Percentiles rank a stretch among this genome's conserved stretches.
Conservation (phyloP, 2,329 filamentous ascomycete species). For the Basipetospora chlamydospora region DNA sequence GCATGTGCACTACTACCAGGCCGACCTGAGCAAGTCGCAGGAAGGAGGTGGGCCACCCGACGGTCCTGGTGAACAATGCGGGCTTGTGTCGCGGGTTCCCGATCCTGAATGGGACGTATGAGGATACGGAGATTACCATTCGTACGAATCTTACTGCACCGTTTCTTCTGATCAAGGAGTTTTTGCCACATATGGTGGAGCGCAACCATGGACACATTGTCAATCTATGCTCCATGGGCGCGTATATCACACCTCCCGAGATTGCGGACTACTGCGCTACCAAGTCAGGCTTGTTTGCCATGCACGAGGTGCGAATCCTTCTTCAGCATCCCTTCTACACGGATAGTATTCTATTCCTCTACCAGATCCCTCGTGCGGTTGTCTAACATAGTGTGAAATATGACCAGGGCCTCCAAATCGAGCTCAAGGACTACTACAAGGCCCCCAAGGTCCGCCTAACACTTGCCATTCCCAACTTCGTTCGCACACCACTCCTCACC, state of each 20-base stretch:
- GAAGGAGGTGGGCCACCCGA: constrained; percentile 22
- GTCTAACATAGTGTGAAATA: neutral
- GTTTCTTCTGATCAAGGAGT: constrained; percentile 40
- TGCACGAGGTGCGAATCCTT: constrained; percentile 48
- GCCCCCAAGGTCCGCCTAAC: constrained; percentile 33
- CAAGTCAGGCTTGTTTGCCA: constrained; percentile 42
- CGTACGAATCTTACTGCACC: constrained; percentile 43
- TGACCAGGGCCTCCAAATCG: constrained; percentile 21
- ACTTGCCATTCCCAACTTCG: constrained; percentile 20
- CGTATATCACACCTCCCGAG: constrained; percentile 34
- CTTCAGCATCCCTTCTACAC: neutral
- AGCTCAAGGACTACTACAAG: constrained; percentile 35
- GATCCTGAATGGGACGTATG: constrained; percentile 31
- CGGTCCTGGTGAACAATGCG: constrained; percentile 39
- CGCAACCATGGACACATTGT: constrained; percentile 46
- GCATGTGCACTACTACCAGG: constrained; percentile 17
- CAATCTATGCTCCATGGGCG: constrained; percentile 39
- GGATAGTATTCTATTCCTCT: neutral
- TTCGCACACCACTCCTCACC: constrained; percentile 27
- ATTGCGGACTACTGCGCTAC: constrained; percentile 45
- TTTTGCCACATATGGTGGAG: constrained; percentile 38
- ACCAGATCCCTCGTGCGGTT: neutral
- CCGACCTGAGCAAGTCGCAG: constrained; percentile 19
- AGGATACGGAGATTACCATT: constrained; percentile 33
- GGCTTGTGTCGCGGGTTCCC: constrained; percentile 35